phyloP scores from a whole-genome alignment of 1,139 yeast species.

The Arxiozyma heterogenica region DNA sequence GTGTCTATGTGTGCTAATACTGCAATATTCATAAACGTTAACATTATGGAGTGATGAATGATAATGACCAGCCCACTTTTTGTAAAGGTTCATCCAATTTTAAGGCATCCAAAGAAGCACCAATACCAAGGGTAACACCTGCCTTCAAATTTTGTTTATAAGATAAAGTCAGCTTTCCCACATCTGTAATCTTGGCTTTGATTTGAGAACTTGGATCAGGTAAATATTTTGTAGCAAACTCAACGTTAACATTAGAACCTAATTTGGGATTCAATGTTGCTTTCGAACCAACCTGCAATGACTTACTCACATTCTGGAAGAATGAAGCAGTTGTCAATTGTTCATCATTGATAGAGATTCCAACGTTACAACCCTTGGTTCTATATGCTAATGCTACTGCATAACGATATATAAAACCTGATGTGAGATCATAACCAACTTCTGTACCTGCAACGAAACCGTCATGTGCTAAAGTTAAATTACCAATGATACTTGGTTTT shows the following conservation, averaged over 20 bases:
- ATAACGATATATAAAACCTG: constrained; percentile 90
- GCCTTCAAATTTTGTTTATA: constrained; percentile 94
- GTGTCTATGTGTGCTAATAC: too few relatives aligned
- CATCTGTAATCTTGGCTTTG: constrained; percentile 95
- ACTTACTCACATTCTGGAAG: constrained; percentile 89
- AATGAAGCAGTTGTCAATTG: constrained; percentile 90
- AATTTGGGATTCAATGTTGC: constrained; percentile 91
- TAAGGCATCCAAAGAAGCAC: constrained; percentile 93
- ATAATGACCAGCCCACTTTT: constrained; percentile 87
- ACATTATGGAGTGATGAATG: constrained; percentile 13
- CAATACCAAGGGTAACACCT: constrained; percentile 93
- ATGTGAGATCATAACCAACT: constrained; percentile 89
- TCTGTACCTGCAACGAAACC: constrained; percentile 97
- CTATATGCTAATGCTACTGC: constrained; percentile 92
- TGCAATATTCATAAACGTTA: too few relatives aligned
- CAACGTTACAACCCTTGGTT: constrained; percentile 79
- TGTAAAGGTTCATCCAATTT: constrained; percentile 95
- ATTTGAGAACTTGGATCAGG: constrained; percentile 81
- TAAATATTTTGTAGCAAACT: constrained; percentile 90
- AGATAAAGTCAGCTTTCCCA: constrained; percentile 87
- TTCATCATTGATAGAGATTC: constrained; percentile 81
- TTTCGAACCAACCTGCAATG: constrained; percentile 95
- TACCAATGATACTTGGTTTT: constrained; percentile 94
- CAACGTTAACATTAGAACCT: constrained; percentile 65
- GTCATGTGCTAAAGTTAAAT: constrained; percentile 88